These are phyloP conservation scores for Arabidopsis arenosa DNA, from an alignment of 345 rosid genomes.

Conservation along the genomic window DNA sequence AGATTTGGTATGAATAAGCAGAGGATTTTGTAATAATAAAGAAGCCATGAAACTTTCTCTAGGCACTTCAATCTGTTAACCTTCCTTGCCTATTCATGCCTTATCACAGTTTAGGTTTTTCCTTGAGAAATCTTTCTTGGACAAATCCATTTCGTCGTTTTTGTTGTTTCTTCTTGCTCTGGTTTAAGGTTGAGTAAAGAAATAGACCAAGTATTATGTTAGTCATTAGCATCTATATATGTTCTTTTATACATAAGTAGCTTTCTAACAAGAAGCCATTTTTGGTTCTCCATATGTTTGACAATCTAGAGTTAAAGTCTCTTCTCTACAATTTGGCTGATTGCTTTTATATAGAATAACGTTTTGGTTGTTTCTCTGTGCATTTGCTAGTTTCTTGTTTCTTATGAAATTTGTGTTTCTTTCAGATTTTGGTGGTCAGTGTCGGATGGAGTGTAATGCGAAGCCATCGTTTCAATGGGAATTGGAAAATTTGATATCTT, in stretches of 20 bases:
- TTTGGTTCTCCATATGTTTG: not conserved
- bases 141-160: not conserved
- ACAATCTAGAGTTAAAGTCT: not conserved
- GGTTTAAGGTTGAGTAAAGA: conserved; percentile 4
- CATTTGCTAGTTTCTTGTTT: too few relatives aligned
- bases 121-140: conserved; percentile 1
- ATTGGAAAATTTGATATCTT: conserved; percentile 74
- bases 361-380: not conserved
- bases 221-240: not conserved
- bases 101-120: not conserved
- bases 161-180: not conserved
- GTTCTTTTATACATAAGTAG: not conserved
- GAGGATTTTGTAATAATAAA: not conserved
- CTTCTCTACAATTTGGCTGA: not conserved
- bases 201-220: conserved; percentile 1
- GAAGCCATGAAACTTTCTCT: not conserved
- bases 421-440: conserved; percentile 37
- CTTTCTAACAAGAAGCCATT: not conserved
- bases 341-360: not conserved
- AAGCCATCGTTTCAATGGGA: conserved; percentile 77
- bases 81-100: not conserved
- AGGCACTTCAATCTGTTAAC: conserved; percentile 9
- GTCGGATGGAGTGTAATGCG: conserved; percentile 80
- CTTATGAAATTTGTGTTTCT: not conserved
- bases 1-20: conserved; percentile 8